Evolutionary conservation across 164 flowering plant species (phyloP), one percentile per base, ranked within the genome.

Genomic region (Umbellularia californica): DNA sequence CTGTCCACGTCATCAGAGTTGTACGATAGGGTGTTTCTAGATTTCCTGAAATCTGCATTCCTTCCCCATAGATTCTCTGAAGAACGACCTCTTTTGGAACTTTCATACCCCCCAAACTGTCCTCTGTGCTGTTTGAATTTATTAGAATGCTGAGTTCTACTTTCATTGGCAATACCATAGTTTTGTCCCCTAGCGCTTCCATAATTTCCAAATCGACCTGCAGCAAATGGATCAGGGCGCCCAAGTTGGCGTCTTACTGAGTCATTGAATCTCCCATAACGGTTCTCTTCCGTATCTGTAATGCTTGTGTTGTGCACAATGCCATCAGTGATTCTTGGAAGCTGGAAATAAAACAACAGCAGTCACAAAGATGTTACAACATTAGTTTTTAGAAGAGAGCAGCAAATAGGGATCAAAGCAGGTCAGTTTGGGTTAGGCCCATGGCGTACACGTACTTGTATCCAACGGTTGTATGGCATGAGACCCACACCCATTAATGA

Each of bases 241-340:
- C 75, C 71, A 28, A 70, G 35, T 65, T 50, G 62, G 30, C 27
- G 69, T 71, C 50, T 35, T 66, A 58, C 47, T 15, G 77, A 30
- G 22, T 67, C 64, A 69, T 55, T 66, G 77, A 25, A 65, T 52
- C 68, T 65, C 71, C 68, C 67, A 75, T 65, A 64, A 13, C 63
- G 51, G 47, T 71, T 76, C 41, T 72, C 80, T 17, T 75, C 74
- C 27, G 10, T 52, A 72, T 75, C 73, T 75, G 71, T 69, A 58
- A 30, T 68, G 25, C 65, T 58, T 12, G 55, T 22, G 50, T 14
- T 74, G 68, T 52, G 64, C 17, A 74, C 74, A 47, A 41, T 55
- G 15, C 70, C 77, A 58, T 55, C 77, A 27, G 70, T 22, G 27
- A 81, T 66, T 74, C 64, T 76, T 50, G 83, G 81, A 30, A 81